phyloP scores from a whole-genome alignment of 345 rosid genomes.

The Salix caprea region DNA sequence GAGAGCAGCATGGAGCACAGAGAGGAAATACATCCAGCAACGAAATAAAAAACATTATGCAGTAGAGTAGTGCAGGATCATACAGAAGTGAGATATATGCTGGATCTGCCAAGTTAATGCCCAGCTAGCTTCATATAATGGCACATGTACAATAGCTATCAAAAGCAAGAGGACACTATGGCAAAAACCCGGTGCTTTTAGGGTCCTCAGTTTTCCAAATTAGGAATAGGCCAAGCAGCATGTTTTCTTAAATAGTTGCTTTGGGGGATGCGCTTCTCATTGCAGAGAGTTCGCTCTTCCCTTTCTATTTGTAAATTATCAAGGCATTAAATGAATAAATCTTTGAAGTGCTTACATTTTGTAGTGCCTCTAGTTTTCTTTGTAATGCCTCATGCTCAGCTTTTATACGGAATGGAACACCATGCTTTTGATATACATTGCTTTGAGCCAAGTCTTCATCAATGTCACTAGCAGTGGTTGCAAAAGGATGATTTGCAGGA shows the following conservation, averaged over 20 bases:
- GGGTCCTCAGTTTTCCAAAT: neutral
- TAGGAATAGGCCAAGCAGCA: neutral
- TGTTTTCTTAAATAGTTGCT: neutral
- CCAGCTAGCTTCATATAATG: neutral
- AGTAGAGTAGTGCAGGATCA: neutral
- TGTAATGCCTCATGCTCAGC: conserved; percentile 96
- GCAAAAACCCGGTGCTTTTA: neutral
- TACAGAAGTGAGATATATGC: neutral
- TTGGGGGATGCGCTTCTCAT: neutral
- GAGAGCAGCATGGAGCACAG: neutral
- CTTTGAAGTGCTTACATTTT: conserved; percentile 42
- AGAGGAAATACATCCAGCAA: neutral
- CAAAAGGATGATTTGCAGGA: conserved; percentile 98
- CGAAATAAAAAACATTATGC: neutral
- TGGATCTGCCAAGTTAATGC: neutral
- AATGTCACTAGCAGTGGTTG: conserved; percentile 76
- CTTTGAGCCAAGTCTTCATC: conserved; percentile 86
- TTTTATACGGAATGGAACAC: conserved; percentile 83
- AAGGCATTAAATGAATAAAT: neutral
- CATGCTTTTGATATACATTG: conserved; percentile 88
- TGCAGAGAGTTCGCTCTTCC: neutral
- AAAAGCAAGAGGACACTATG: neutral
- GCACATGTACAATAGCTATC: neutral
- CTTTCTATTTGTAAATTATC: neutral
- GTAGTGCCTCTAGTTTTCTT: conserved; percentile 76